Base-by-base conservation (phyloP, 805 yeast genomes). In the Yamadazyma laniorum region DNA sequence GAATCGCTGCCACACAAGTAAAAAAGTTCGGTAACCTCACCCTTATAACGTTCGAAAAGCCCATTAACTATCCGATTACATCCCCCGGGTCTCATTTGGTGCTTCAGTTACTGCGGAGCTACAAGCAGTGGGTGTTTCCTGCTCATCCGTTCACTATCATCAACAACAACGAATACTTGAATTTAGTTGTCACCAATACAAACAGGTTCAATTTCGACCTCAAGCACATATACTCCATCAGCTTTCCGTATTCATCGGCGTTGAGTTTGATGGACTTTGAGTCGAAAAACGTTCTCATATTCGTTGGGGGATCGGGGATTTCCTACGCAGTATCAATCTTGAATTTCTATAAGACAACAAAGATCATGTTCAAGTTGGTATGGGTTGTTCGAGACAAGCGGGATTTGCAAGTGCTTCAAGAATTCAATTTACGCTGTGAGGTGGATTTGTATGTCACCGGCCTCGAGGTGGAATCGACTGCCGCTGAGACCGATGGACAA, bases 141-240 rank as follows among this genome's bases (percentile, higher is more conserved):
- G 37, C 48, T 6, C 50, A 47, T 35, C 50, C 50, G 6, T 47
- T 32, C 25, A 47, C 50, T 11, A 16, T 44, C 6, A 40, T 44
- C n/a, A 21, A 43, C 26, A 11, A 41, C 19, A 30, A 39, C 25
- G 41, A 40, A 18, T 23, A 39, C 18, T 28, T 38, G 18, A 22
- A 35, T 9, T 37, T 47, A 31, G 39, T 42, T 4, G 26, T 44
- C 14, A 33, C 42, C 14, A 43, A 34, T 15, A 21, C 12, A 5
- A 39, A 36, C 33, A 30, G 29, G 22, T 43, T 39, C 22, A 17
- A 32, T 5, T 3, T 43, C 6, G 25, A 18, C 18, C n/a, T 29
- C 16, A 17, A 29, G 8, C 17, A 17, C 8, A n/a, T 25, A 7
- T 44, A 47, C 35, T 12, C 32, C 18, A 18, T 47, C 6, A 32